Evolutionary conservation across 2,329 filamentous ascomycete species (phyloP).

Genomic region (Verticillium zaregamsianum): DNA sequence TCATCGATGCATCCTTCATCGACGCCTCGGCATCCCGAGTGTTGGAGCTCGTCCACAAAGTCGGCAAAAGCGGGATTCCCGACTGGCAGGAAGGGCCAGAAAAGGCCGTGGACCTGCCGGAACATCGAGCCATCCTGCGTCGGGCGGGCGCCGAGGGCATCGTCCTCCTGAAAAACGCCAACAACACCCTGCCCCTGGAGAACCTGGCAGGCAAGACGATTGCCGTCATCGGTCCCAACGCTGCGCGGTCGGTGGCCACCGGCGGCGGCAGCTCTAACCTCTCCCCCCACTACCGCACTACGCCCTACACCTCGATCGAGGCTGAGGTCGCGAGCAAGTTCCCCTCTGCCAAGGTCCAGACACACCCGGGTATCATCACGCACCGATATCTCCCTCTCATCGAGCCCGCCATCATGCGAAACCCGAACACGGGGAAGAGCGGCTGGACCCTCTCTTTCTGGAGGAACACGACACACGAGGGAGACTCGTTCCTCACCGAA

Average conservation of each 20-base stretch:
- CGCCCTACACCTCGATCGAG: slow-evolving; percentile 4
- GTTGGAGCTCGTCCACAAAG: slow-evolving; percentile 21
- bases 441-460: not conserved
- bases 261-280: slow-evolving; percentile 27
- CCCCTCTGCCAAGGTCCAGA: not conserved
- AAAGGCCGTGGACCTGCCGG: not conserved
- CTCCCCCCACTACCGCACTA: slow-evolving; percentile 5
- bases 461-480: slow-evolving; percentile 3
- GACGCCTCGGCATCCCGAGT: slow-evolving; percentile 13
- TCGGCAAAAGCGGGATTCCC: slow-evolving; percentile 8
- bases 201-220: slow-evolving; percentile 16
- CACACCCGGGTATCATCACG: not conserved
- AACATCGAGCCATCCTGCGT: not conserved
- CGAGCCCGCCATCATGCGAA: slow-evolving; percentile 2
- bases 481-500: not conserved
- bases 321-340: slow-evolving; percentile 1
- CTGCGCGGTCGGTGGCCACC: slow-evolving; percentile 29
- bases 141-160: slow-evolving; percentile 24
- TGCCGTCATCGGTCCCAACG: slow-evolving; percentile 52
- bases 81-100: not conserved
- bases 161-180: slow-evolving; percentile 62
- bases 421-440: slow-evolving; percentile 1
- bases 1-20: slow-evolving; percentile 1
- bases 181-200: slow-evolving; percentile 47
- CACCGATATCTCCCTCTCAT: slow-evolving; percentile 2